Base-by-base conservation (phyloP, 2,329 filamentous ascomycete genomes). In the Orbilia blumenaviensis region DNA sequence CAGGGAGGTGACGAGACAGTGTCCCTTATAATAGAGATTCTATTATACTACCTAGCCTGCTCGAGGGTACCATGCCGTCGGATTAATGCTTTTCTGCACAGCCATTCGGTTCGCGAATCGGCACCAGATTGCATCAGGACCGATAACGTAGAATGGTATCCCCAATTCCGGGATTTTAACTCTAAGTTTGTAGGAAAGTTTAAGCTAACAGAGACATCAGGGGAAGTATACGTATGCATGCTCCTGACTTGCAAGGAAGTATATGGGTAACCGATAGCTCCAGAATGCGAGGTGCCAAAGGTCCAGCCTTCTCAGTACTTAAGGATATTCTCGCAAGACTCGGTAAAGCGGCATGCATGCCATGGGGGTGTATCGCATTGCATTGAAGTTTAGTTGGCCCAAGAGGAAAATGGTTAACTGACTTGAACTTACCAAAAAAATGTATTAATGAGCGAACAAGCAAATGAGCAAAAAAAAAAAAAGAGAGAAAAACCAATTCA, bases 81-180 rank as follows among this genome's bases (percentile, higher is more conserved):
- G 52, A 25, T 38, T 25, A 56, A 56, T 56, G 29, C 52, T 36
- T 38, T 56, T 23, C 52, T 56, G 32, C 52, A 56, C 25, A 61
- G 27, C 32, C 62, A 67, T 60, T 42, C 66, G 44, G 66, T 32
- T 69, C 54, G 21, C 60, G 44, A 52, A 42, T 42, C 56, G 54
- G 44, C 42, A 54, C 50, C n/a, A 29, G 50, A 36, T 27, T n/a
- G 44, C 32, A 52, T 54, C 34, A 56, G 34, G 27, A 36, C 50
- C 32, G 9, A 36, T 25, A 56, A 18, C 29, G 25, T 21, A 32
- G 32, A 56, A 38, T n/a, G 29, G 23, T 36, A 41, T 27, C 32
- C 29, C 62, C 32, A 54, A 36, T 66, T 54, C 62, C 60, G 42
- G 61, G 29, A 5, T 21, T 27, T 50, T 34, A 12, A 42, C 32